These are phyloP conservation scores for Ganoderma meredithae DNA, from an alignment of 1,284 basidiomycete genomes.

Conservation along the genomic window DNA sequence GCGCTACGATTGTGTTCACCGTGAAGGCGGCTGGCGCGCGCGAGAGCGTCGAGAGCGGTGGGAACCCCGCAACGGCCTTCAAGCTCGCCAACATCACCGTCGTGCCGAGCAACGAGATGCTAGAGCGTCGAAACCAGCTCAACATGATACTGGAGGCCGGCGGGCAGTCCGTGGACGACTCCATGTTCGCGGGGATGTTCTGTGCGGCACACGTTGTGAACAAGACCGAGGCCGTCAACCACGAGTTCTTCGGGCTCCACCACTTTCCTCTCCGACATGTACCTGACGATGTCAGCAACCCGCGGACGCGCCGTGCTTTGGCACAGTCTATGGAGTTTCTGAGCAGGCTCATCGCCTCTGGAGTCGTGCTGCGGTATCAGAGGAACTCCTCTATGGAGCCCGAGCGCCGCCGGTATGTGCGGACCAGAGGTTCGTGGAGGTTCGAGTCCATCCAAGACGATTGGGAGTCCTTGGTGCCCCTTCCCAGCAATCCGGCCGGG, in stretches of 20 bases:
- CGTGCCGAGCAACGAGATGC: neutral
- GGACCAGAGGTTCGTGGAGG: neutral
- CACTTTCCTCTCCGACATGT: neutral
- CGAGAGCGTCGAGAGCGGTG: neutral
- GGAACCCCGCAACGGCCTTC: neutral
- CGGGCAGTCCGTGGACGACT: neutral
- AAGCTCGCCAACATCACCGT: neutral
- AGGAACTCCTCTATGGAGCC: neutral
- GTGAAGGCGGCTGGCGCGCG: neutral
- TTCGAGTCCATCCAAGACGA: neutral
- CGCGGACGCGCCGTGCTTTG: neutral
- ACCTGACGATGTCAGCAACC: neutral
- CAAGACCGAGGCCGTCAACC: neutral
- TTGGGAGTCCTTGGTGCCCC: neutral
- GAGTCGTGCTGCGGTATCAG: neutral
- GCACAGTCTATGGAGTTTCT: slow-evolving; percentile 4
- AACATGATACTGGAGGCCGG: neutral
- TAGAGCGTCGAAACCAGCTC: neutral
- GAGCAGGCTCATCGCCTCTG: neutral
- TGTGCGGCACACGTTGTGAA: neutral
- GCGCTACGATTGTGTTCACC: neutral
- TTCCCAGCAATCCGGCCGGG: neutral
- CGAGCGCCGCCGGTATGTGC: neutral
- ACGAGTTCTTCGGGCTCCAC: neutral
- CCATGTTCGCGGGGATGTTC: neutral